These are phyloP conservation scores for Talaromyces ruber DNA, from an alignment of 495 filamentous ascomycete genomes.

Conservation along the genomic window DNA sequence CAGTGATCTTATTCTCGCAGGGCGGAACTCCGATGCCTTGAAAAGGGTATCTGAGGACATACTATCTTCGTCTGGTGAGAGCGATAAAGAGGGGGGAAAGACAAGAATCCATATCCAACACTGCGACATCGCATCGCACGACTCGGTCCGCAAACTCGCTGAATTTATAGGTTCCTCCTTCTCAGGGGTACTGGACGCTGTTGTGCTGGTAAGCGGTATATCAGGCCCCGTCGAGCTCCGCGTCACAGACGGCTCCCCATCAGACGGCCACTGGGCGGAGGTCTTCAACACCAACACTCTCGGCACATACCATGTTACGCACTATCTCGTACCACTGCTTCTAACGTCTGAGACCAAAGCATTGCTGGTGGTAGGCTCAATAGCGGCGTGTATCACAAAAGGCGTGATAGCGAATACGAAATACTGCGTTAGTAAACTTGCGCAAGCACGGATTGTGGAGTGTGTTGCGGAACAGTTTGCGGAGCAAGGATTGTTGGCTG, in stretches of 20 bases:
- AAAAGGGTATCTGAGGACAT: constrained; percentile 10
- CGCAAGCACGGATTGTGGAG: constrained; percentile 30
- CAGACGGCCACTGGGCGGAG: constrained; percentile 22
- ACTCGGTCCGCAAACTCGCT: constrained; percentile 22
- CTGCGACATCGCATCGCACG: constrained; percentile 31
- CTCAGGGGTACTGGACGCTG: constrained; percentile 24
- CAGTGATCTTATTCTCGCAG: constrained; percentile 32
- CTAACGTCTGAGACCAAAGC: constrained; percentile 12
- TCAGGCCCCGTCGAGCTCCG: constrained; percentile 21
- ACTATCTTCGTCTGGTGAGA: neutral
- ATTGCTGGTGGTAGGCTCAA: constrained; percentile 23
- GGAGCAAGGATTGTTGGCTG: constrained; percentile 28
- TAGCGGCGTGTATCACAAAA: constrained; percentile 15
- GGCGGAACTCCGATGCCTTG: constrained; percentile 20
- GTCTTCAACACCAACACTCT: constrained; percentile 35
- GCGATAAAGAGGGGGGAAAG: neutral
- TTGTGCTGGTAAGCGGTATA: constrained; percentile 35
- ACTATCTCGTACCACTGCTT: constrained; percentile 33
- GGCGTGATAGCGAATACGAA: constrained; percentile 16
- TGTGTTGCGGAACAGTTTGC: constrained; percentile 33
- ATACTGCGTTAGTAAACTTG: constrained; percentile 33
- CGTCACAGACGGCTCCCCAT: constrained; percentile 18
- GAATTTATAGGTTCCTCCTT: constrained; percentile 17
- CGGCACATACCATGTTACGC: constrained; percentile 29
- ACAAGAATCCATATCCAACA: constrained; percentile 17